phyloP scores from a whole-genome alignment of 1,284 basidiomycete genomes.

The Lentinus polychrous region DNA sequence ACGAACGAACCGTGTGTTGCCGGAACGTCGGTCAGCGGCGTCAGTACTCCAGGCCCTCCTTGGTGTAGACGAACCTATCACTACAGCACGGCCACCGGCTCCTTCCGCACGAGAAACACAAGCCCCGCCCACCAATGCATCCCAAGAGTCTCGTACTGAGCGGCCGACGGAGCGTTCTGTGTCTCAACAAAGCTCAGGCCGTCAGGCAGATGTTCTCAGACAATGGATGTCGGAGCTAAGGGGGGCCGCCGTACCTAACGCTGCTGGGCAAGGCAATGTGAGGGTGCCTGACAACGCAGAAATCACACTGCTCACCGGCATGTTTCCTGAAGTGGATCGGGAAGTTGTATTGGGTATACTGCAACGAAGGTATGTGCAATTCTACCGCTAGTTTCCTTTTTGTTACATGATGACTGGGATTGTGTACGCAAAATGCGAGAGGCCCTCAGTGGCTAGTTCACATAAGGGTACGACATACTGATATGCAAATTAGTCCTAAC shows the following conservation, averaged over 20 bases:
- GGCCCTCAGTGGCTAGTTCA: too few relatives aligned
- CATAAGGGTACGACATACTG: too few relatives aligned
- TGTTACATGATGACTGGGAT: neutral
- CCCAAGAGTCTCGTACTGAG: too few relatives aligned
- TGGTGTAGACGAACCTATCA: constrained; percentile 47
- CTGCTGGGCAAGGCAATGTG: constrained; percentile 36
- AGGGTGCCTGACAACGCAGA: constrained; percentile 71
- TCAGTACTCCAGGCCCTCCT: constrained; percentile 13
- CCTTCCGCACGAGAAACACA: too few relatives aligned
- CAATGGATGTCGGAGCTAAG: constrained; percentile 81
- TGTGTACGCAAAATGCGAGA: too few relatives aligned
- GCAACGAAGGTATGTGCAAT: constrained; percentile 64
- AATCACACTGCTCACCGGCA: constrained; percentile 63
- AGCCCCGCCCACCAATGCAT: too few relatives aligned
- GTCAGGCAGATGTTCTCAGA: constrained; percentile 34
- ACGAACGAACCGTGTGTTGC: constrained; percentile 51
- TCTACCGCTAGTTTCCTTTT: neutral
- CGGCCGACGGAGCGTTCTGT: too few relatives aligned
- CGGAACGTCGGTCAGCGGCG: constrained; percentile 27
- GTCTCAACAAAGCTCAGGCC: constrained; percentile 27
- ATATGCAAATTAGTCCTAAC: constrained; percentile 46
- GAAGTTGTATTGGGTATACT: constrained; percentile 74
- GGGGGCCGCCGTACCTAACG: constrained; percentile 44
- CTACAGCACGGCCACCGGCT: constrained; percentile 40
- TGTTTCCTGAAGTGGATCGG: constrained; percentile 78